These are phyloP conservation scores for Trametes hirsuta DNA, from an alignment of 1,284 basidiomycete species.

Conservation along the genomic window DNA sequence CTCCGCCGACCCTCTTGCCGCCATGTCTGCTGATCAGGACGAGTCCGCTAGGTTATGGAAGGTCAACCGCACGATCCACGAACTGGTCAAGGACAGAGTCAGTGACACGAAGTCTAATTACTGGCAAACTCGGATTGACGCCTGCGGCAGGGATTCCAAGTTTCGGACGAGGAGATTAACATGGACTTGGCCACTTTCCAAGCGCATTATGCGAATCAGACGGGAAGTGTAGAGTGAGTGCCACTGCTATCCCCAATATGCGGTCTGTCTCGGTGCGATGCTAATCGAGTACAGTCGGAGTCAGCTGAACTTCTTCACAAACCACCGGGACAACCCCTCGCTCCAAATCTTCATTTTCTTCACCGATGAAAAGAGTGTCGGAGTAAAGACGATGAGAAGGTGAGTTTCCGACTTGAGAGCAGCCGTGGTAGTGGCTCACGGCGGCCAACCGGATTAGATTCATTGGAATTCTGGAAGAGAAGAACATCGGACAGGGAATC, in stretches of 20 bases:
- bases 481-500: conserved; percentile 88
- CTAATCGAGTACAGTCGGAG: conserved; percentile 63
- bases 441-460: conserved; percentile 55
- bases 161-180: conserved; percentile 89
- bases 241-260: neutral
- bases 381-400: conserved; percentile 96
- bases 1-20: conserved; percentile 8
- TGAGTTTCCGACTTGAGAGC: conserved; percentile 45
- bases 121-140: conserved; percentile 7
- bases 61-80: conserved; percentile 95
- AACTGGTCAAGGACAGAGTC: conserved; percentile 92
- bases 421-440: neutral
- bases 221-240: conserved; percentile 67
- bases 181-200: conserved; percentile 83
- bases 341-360: conserved; percentile 96
- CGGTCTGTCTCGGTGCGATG: neutral
- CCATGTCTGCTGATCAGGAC: conserved; percentile 65
- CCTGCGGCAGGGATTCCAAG: conserved; percentile 75
- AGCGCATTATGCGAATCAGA: conserved; percentile 62
- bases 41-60: conserved; percentile 90
- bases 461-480: conserved; percentile 86
- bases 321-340: conserved; percentile 63
- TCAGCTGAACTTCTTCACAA: conserved; percentile 88
- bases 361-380: conserved; percentile 89
- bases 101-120: conserved; percentile 31